Evolutionary conservation across 352 stramenopile species (phyloP).

Genomic region (Pythium pectinolyticum): DNA sequence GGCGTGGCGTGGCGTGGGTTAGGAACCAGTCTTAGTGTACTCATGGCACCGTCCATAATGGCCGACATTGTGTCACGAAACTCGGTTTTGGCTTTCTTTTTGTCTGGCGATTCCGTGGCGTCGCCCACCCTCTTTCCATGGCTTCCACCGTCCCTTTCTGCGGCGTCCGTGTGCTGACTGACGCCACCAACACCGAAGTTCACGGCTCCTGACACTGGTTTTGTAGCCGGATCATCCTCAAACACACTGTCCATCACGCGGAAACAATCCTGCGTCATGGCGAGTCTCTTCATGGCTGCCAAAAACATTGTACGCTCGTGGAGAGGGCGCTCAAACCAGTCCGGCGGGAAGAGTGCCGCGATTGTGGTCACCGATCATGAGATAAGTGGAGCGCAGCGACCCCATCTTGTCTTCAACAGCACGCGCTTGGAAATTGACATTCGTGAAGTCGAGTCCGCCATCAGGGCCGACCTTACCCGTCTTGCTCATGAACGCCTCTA

Average conservation of each 20-base stretch:
- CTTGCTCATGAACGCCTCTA: neutral
- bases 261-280: neutral
- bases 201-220: neutral
- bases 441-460: constrained; percentile 1
- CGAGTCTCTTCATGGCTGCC: constrained; percentile 1
- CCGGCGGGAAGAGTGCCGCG: neutral
- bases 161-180: too few species aligned
- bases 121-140: neutral
- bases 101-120: neutral
- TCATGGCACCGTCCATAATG: neutral
- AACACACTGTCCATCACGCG: neutral
- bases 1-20: too few species aligned
- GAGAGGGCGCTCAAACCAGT: neutral
- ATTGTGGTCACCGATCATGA: neutral
- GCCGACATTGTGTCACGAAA: neutral
- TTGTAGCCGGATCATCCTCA: neutral
- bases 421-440: neutral
- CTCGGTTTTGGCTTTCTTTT: neutral
- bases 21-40: neutral
- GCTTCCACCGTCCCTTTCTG: neutral
- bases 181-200: neutral
- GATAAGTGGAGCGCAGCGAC: neutral
- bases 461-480: constrained; percentile 1
- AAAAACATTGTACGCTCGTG: neutral
- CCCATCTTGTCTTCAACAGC: constrained; percentile 1